phyloP scores from a whole-genome alignment of 2,329 filamentous ascomycete species.

The Sordariomycetes sp. region DNA sequence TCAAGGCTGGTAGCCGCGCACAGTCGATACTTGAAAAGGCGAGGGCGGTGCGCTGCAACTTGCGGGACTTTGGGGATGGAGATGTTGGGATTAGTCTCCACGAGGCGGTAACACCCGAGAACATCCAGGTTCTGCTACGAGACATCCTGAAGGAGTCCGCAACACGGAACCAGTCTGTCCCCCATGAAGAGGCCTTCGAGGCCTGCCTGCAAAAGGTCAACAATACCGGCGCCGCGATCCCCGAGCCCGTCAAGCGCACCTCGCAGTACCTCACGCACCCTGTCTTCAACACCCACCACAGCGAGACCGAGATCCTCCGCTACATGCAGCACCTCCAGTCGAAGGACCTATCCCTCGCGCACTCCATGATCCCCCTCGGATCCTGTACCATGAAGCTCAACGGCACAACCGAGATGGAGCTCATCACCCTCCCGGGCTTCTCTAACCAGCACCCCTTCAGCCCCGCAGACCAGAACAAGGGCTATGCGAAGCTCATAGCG shows the following conservation, averaged over 20 bases:
- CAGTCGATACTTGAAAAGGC: conserved; percentile 14
- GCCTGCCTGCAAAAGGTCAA: conserved; percentile 7
- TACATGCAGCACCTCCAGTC: conserved; percentile 92
- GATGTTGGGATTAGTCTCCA: conserved; percentile 20
- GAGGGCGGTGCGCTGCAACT: conserved; percentile 10
- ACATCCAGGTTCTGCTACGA: conserved; percentile 42
- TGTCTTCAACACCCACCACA: conserved; percentile 91
- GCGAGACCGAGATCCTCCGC: conserved; percentile 84
- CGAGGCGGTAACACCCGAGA: conserved; percentile 14
- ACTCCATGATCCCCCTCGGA: conserved; percentile 95
- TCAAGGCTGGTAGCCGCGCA: conserved; percentile 44
- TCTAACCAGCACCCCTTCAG: conserved; percentile 75
- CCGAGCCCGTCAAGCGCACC: conserved; percentile 54
- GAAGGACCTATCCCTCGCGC: conserved; percentile 85
- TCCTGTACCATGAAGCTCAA: conserved; percentile 99
- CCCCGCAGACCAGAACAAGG: conserved; percentile 49
- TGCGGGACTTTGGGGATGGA: conserved; percentile 17
- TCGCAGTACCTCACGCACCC: conserved; percentile 76
- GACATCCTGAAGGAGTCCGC: conserved; percentile 18
- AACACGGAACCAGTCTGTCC: conserved; percentile 12
- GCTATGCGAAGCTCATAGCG: conserved; percentile 60
- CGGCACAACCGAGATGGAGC: conserved; percentile 84
- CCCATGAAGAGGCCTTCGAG: conserved; percentile 11
- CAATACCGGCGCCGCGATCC: conserved; percentile 23
- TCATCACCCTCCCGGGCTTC: conserved; percentile 67